phyloP scores from a whole-genome alignment of 169 alveolate genomes.

The Eimeria zaria region DNA sequence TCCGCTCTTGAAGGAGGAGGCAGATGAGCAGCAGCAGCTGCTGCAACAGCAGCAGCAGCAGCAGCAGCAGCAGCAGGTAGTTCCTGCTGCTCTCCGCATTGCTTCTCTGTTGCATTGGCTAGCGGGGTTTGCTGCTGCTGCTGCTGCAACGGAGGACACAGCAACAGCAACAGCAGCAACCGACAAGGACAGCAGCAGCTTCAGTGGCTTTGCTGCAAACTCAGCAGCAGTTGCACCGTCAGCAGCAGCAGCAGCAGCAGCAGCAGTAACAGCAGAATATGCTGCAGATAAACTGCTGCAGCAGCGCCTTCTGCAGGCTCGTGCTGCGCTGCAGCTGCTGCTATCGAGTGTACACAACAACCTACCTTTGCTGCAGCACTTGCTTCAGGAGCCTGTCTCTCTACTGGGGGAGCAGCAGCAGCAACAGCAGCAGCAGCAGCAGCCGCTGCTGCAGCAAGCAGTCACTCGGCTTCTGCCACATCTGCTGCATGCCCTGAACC shows the following conservation, averaged over 20 bases:
- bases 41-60: too few relatives aligned
- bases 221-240: too few relatives aligned
- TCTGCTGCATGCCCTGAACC: neutral
- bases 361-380: slow-evolving; percentile 43
- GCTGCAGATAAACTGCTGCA: neutral
- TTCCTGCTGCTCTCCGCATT: slow-evolving; percentile 16
- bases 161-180: slow-evolving; percentile 46
- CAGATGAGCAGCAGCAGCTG: slow-evolving; percentile 40
- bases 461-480: slow-evolving; percentile 7
- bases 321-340: slow-evolving; percentile 58
- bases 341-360: slow-evolving; percentile 11
- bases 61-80: slow-evolving; percentile 59
- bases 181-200: neutral
- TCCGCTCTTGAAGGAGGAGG: neutral
- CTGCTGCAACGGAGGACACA: slow-evolving; percentile 6
- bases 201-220: neutral
- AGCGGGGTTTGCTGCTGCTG: slow-evolving; percentile 35
- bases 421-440: slow-evolving; percentile 61
- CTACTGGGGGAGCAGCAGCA: slow-evolving; percentile 1
- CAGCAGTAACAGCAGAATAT: slow-evolving; percentile 7
- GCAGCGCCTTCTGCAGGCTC: slow-evolving; percentile 56
- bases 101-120: slow-evolving; percentile 53
- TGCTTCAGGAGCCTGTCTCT: slow-evolving; percentile 4
- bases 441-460: slow-evolving; percentile 49
- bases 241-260: too few relatives aligned